Percentiles rank a stretch among this genome's conserved stretches.
Conservation (phyloP, 257 asterid genomes). For the Thymus mandschuricus region DNA sequence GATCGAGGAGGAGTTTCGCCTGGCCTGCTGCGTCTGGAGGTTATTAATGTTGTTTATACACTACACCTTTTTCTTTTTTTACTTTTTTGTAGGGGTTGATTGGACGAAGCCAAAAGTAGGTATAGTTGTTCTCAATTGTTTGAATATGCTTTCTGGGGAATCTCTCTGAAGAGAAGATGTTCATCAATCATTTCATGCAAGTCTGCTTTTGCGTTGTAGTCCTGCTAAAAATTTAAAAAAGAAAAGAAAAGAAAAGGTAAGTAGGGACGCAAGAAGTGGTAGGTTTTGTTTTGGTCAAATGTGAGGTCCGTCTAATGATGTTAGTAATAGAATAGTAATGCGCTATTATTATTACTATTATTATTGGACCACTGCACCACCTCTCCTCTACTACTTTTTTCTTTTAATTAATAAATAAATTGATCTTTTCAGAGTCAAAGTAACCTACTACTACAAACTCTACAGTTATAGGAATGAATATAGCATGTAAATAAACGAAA, state of each 20-base stretch:
- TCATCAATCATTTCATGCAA: too few relatives aligned
- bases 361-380: too few relatives aligned
- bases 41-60: not conserved
- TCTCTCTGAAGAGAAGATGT: not conserved
- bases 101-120: slow-evolving; percentile 17
- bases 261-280: slow-evolving; percentile 12
- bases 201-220: too few relatives aligned
- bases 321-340: not conserved
- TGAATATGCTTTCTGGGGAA: not conserved
- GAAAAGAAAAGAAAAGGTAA: too few relatives aligned
- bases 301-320: slow-evolving; percentile 5
- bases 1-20: not conserved
- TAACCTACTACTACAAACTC: too few relatives aligned
- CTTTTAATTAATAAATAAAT: too few relatives aligned
- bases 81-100: slow-evolving; percentile 11
- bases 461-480: too few relatives aligned
- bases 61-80: not conserved
- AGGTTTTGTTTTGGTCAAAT: not conserved
- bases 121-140: not conserved
- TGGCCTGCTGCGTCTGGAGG: slow-evolving; percentile 1
- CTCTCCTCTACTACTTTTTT: too few relatives aligned
- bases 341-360: too few relatives aligned
- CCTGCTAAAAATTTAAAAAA: too few relatives aligned
- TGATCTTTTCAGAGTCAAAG: too few relatives aligned
- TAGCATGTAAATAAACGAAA: too few relatives aligned